Base-by-base conservation (phyloP, 257 asterid genomes). In the Scutellaria minor region DNA sequence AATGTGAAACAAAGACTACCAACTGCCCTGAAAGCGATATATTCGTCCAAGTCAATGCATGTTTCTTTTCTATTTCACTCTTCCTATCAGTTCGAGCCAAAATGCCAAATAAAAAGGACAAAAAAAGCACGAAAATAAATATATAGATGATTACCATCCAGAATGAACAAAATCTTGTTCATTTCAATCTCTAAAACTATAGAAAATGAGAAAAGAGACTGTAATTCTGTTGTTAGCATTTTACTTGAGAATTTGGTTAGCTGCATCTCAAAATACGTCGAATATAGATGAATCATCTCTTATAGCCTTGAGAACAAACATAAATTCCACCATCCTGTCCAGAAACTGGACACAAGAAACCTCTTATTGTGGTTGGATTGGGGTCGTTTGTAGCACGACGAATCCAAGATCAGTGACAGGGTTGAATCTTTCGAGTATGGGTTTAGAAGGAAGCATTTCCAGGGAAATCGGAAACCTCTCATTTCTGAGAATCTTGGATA, bases 311-410 rank as follows among this genome's bases (percentile, higher is more conserved):
- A 52, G 12, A 61, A 31, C 52, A 11, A 10, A 0, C 24, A 12
- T 60, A 2, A 47, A 11, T 6, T 60, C 76, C 14, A 7, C 7
- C 14, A 35, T 64, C 9, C 14, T 77, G 20, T 70, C 74, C 1
- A 71, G 9, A 6, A 71, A 64, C 15, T 77, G 77, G 81, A 13
- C 80, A 1, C 62, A 27, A 0, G 63, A 5, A 13, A 46, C 77
- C 41, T 22, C 73, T 0, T 64, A 64, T 1, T 77, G 77, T 7
- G 39, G 9, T 3, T 77, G 77, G 81, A 47, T 64, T 20, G 81
- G 77, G 1, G 60, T 76, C 18, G 46, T 4, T 3, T 76, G 80
- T 9, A 24, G 80, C 68, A 45, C 22, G 35, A 45, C 10, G 31
- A 20, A 20, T 12, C 41, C 40, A 5, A 18, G 74, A 47, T 55